Evolutionary conservation across 1,284 basidiomycete species (phyloP).

Genomic region (Fomes fomentarius): DNA sequence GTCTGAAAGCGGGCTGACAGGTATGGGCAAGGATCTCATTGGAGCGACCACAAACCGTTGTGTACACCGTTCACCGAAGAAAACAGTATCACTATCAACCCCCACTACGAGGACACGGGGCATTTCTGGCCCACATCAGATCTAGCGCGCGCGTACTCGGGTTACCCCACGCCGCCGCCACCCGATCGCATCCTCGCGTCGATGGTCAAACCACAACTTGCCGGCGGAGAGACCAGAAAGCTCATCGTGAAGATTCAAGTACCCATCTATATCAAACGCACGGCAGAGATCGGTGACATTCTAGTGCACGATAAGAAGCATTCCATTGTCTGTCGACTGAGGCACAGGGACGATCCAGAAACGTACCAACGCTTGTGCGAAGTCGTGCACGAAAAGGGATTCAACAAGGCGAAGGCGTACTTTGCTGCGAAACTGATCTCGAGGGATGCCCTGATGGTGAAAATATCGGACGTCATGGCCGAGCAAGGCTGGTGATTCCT

Average conservation of each 20-base stretch:
- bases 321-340: conserved; percentile 49
- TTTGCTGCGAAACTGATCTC: conserved; percentile 54
- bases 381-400: conserved; percentile 44
- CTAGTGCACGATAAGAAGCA: conserved; percentile 55
- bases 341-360: conserved; percentile 35
- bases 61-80: conserved; percentile 47
- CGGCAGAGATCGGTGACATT: conserved; percentile 29
- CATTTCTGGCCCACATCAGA: conserved; percentile 37
- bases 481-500: conserved; percentile 36
- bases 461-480: conserved; percentile 51
- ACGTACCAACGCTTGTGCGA: conserved; percentile 44
- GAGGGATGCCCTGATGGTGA: conserved; percentile 50
- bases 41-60: conserved; percentile 43
- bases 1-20: no score
- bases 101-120: conserved; percentile 38
- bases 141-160: conserved; percentile 36
- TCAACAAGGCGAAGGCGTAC: conserved; percentile 54
- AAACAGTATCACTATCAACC: conserved; percentile 50
- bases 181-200: conserved; percentile 30
- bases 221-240: conserved; percentile 35
- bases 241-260: conserved; percentile 60
- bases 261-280: conserved; percentile 26
- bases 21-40: no score
- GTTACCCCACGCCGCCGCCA: conserved; percentile 30
- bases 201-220: conserved; percentile 30